These are phyloP conservation scores for Carex kokanica DNA, from an alignment of 176 grass and related monocot species.

Conservation along the genomic window DNA sequence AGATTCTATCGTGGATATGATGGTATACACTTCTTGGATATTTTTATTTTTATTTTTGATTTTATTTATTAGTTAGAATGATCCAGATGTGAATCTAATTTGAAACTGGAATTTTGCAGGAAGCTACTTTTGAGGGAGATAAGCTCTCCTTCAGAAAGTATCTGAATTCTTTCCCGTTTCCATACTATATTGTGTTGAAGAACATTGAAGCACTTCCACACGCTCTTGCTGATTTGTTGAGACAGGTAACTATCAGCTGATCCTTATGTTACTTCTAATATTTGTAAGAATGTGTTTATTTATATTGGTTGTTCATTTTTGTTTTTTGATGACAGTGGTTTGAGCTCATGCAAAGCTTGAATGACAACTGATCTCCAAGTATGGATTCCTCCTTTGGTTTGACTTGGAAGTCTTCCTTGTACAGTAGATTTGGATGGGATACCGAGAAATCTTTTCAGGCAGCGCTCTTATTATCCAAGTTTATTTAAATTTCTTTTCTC, in stretches of 20 bases:
- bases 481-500: no score
- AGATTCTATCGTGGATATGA: conserved; percentile 73
- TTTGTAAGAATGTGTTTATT: background rate
- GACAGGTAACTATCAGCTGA: conserved; percentile 54
- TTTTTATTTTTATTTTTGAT: background rate
- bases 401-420: no score
- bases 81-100: conserved; percentile 9
- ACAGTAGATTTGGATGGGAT: no score
- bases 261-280: background rate
- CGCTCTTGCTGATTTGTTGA: conserved; percentile 74
- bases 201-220: conserved; percentile 85
- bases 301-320: conserved; percentile 1
- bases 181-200: conserved; percentile 72
- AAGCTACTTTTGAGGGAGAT: conserved; percentile 43
- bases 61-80: background rate
- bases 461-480: no score
- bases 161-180: conserved; percentile 82
- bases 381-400: no score
- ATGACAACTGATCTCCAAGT: no score
- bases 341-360: conserved; percentile 32
- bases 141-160: conserved; percentile 44
- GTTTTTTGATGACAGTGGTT: conserved; percentile 67
- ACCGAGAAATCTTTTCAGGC: no score
- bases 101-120: conserved; percentile 32
- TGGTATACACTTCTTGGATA: conserved; percentile 29